Conservation (phyloP, 202 grass and related monocot species). For the Panicum hallii region DNA sequence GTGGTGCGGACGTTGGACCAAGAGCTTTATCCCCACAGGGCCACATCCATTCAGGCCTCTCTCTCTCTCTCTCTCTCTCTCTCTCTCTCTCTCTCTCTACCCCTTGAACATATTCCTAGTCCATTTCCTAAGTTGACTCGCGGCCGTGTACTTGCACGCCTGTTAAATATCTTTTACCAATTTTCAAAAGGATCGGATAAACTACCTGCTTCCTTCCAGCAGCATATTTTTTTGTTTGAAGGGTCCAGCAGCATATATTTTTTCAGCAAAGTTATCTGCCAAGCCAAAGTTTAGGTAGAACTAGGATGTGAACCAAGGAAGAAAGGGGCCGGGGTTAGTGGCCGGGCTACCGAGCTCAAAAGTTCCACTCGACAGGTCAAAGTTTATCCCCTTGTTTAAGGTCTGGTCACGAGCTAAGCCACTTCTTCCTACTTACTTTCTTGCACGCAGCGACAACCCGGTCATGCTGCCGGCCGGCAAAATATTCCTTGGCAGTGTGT, state of each 20-base stretch:
- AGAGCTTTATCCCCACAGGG: slow-evolving; percentile 22
- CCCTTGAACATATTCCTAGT: slow-evolving; percentile 18
- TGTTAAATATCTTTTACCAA: not conserved
- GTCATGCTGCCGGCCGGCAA: not conserved
- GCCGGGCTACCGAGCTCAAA: not conserved
- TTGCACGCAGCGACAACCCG: slow-evolving; percentile 35
- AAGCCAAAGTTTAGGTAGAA: not conserved
- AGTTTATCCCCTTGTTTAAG: slow-evolving; percentile 42
- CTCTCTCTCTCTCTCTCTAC: not conserved
- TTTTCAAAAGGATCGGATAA: slow-evolving; percentile 10
- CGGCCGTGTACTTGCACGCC: not conserved
- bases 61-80: slow-evolving; percentile 20
- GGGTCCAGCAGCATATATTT: not conserved
- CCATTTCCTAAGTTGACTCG: slow-evolving; percentile 40
- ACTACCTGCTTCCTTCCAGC: not conserved
- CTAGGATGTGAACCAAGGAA: slow-evolving; percentile 17
- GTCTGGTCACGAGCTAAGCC: slow-evolving; percentile 23
- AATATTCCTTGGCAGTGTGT: slow-evolving; percentile 43
- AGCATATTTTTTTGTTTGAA: too few species aligned
- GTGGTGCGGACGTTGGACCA: slow-evolving; percentile 61
- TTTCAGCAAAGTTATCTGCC: not conserved
- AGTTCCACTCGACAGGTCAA: slow-evolving; percentile 21
- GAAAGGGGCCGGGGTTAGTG: too few species aligned
- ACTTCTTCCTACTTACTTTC: not conserved
- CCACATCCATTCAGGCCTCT: too few species aligned